Evolutionary conservation across 495 filamentous ascomycete genomes (phyloP).

Genomic region (Lepidopterella palustris): DNA sequence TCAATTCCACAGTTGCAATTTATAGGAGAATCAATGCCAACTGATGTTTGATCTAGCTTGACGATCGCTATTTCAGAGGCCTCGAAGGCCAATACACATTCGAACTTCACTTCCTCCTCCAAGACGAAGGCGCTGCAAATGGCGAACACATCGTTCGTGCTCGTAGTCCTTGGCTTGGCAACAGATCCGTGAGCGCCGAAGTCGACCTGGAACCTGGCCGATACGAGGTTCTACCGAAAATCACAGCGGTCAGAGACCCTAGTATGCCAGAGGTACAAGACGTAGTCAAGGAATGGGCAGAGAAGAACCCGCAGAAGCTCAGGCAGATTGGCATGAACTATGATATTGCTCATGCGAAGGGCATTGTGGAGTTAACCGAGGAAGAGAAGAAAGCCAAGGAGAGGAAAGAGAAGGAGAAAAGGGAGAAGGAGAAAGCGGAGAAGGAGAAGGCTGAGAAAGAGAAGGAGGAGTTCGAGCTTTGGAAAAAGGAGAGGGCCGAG

Average conservation of each 20-base stretch:
- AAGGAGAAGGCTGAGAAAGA: constrained; percentile 26
- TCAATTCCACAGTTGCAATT: background rate
- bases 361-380: constrained; percentile 17
- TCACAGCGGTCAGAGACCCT: constrained; percentile 50
- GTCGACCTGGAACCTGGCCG: constrained; percentile 74
- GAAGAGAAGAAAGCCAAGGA: constrained; percentile 24
- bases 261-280: constrained; percentile 15
- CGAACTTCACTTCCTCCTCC: constrained; percentile 69
- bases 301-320: constrained; percentile 26
- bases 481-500: constrained; percentile 10
- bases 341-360: constrained; percentile 28
- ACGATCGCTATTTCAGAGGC: constrained; percentile 77
- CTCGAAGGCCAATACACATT: constrained; percentile 79
- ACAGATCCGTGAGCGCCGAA: constrained; percentile 72
- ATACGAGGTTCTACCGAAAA: constrained; percentile 71
- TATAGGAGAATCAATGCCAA: background rate
- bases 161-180: constrained; percentile 57
- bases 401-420: constrained; percentile 12
- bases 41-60: constrained; percentile 45
- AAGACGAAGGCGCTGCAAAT: constrained; percentile 57
- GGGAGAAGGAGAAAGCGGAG: background rate
- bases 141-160: constrained; percentile 80
- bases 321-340: constrained; percentile 29
- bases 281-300: constrained; percentile 19
- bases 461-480: constrained; percentile 2